Evolutionary conservation across 331 rosid genomes (phyloP), one percentile per base, ranked within the genome.

Genomic region (Cucumis variabilis): DNA sequence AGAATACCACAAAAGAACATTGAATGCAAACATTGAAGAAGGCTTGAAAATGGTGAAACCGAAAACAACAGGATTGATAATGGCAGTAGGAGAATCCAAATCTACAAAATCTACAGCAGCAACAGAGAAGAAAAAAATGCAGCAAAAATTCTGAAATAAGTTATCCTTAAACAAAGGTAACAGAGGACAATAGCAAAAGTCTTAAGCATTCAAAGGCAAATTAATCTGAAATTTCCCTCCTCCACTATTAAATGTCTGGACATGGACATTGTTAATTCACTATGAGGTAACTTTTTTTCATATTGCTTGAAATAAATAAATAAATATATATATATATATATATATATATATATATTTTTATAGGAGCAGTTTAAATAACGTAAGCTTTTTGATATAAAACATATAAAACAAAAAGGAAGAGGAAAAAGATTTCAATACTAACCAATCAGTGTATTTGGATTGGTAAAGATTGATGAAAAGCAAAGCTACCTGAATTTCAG

Each of bases 201-300:
- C 95, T 91, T 87, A 92, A 93, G 93, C 93, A 88, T 87, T 90
- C 77, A 94, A 94, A 89, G 90, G 68, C 94, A 94, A 89, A 82
- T 62, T 87, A 90, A 91, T 93, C 91, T 92, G 89, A 87, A 91
- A 87, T 89, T 90, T 75, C 89, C 89, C 87, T 63, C 50, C 76
- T 89, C 99, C 98, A 96, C 98, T 92, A 92, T 27, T 50, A 30
- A 85, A 86, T 96, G 99, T 96, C 99, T 93, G 94, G 88, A 86
- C 90, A 88, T 93, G 94, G 88, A 86, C 90, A 88, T 86, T 88
- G 84, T 88, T 87, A 87, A 23, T 84, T 91, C 91, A 76, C 87
- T 71, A 70, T 90, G 72, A 72, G 76, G 70, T 92, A 58, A 41
- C 81, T 85, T 81, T 82, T 81, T 82, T 76, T 23, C 15, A 70